Evolutionary conservation across 73 alveolate species (phyloP).

Genomic region (Tetrahymena thermophila): DNA sequence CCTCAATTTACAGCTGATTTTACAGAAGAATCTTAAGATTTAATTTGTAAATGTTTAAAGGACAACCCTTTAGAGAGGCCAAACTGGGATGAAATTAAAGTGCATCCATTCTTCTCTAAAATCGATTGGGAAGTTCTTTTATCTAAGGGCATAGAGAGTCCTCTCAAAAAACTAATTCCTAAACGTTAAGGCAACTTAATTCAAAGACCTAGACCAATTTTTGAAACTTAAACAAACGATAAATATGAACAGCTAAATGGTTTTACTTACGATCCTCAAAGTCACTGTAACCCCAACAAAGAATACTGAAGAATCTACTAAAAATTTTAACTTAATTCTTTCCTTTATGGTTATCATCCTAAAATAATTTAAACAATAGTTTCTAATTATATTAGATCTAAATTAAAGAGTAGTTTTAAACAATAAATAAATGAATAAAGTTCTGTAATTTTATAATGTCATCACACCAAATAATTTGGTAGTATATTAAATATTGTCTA

Average conservation of each 20-base stretch:
- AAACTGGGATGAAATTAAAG: slow-evolving; percentile 35
- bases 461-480: not conserved
- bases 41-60: not conserved
- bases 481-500: not conserved
- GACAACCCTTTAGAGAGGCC: not conserved
- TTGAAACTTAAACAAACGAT: not conserved
- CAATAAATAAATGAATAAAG: not conserved
- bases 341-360: not conserved
- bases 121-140: slow-evolving; percentile 50
- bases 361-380: not conserved
- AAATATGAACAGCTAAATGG: not conserved
- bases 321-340: not conserved
- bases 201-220: not conserved
- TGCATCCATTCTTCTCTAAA: slow-evolving; percentile 48
- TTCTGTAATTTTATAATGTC: too few species aligned
- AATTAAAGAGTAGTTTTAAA: not conserved
- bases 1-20: not conserved
- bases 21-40: not conserved
- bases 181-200: not conserved
- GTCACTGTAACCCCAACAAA: not conserved
- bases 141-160: not conserved
- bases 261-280: not conserved
- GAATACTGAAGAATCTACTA: not conserved
- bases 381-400: not conserved
- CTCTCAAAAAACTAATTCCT: not conserved